Percentiles rank a stretch among this genome's conserved stretches.
phyloP scores from a whole-genome alignment of 2,329 filamentous ascomycete genomes.

The Verticillium longisporum region DNA sequence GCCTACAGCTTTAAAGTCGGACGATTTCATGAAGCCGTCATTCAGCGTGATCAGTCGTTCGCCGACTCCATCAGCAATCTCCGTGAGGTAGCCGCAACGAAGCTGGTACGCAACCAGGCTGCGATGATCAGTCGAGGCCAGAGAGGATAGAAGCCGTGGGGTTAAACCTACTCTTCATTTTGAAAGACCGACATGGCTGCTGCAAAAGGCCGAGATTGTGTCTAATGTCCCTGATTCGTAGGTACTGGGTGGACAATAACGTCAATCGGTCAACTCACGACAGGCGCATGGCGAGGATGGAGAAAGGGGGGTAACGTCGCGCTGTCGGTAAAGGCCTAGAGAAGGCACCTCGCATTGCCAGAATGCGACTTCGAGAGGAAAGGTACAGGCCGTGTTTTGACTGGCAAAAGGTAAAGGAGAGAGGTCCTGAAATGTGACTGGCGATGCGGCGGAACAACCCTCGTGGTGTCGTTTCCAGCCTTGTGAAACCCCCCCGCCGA shows the following conservation, averaged over 20 bases:
- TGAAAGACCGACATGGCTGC: constrained; percentile 35
- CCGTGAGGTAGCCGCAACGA: constrained; percentile 70
- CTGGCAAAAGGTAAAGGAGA: background rate
- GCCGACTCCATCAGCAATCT: constrained; percentile 76
- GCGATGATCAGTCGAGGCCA: constrained; percentile 1
- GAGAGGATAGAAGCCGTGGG: background rate
- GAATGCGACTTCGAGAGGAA: background rate
- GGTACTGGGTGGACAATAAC: background rate
- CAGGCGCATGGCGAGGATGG: background rate
- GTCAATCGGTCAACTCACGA: background rate
- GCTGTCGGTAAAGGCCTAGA: background rate
- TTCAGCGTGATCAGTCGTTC: constrained; percentile 79
- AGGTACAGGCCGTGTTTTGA: background rate
- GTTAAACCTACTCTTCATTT: constrained; percentile 28
- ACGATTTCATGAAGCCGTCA: constrained; percentile 70
- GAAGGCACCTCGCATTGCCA: constrained; percentile 1
- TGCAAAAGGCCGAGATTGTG: too few species aligned
- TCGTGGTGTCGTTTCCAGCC: constrained; percentile 5
- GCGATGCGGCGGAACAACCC: background rate
- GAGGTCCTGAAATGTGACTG: background rate
- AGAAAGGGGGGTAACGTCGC: background rate
- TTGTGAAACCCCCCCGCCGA: constrained; percentile 10
- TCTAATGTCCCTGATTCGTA: background rate
- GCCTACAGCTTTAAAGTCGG: constrained; percentile 75
- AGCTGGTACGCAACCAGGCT: constrained; percentile 80